phyloP scores from a whole-genome alignment of 176 grass and related monocot genomes.

The Triticum aestivum region DNA sequence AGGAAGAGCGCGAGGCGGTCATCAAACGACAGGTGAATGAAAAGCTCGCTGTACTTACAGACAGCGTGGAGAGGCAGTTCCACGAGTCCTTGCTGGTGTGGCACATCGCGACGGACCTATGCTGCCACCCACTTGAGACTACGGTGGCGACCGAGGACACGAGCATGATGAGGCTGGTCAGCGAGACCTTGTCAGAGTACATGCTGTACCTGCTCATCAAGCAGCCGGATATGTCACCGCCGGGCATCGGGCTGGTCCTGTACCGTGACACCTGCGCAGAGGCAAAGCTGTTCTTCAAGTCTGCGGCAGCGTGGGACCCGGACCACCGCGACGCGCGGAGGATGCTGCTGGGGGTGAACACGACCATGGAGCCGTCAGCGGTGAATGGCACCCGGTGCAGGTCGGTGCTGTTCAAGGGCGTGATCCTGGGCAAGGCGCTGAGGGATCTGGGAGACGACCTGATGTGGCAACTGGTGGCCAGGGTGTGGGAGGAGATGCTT shows the following conservation, averaged over 20 bases:
- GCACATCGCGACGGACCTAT: constrained; percentile 37
- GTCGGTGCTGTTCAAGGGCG: constrained; percentile 32
- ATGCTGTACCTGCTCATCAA: constrained; percentile 13
- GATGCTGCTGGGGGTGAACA: neutral
- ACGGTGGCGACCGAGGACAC: too few relatives aligned
- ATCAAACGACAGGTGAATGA: neutral
- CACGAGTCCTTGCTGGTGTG: constrained; percentile 29
- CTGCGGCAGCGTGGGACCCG: too few relatives aligned
- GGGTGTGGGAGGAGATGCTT: constrained; percentile 35
- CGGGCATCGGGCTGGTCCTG: too few relatives aligned
- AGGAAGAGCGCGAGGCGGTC: too few relatives aligned
- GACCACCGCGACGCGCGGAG: too few relatives aligned
- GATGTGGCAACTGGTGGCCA: neutral
- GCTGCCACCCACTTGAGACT: neutral
- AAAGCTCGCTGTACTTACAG: accelerated
- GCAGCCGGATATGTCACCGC: constrained; percentile 26
- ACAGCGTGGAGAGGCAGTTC: neutral
- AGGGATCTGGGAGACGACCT: neutral
- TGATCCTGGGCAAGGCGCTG: constrained; percentile 24
- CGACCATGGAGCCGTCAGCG: neutral
- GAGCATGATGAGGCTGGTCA: neutral
- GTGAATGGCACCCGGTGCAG: constrained; percentile 33
- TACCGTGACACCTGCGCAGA: too few relatives aligned
- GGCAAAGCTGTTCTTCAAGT: too few relatives aligned
- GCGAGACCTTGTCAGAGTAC: neutral